These are phyloP conservation scores for Kandelia obovata DNA, from an alignment of 345 rosid genomes.

Conservation along the genomic window DNA sequence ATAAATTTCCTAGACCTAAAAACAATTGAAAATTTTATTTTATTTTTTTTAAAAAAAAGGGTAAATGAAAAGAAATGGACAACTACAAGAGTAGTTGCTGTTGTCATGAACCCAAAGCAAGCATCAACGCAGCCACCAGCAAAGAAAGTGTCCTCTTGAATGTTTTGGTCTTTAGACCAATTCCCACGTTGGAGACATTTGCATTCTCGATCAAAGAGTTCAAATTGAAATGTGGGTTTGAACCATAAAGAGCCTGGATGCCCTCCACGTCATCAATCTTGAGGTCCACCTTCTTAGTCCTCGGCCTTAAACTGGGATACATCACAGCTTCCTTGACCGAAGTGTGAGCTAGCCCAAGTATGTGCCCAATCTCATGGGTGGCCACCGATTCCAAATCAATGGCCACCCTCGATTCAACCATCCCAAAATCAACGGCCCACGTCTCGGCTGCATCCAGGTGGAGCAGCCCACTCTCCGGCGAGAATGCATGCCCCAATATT, in stretches of 20 bases:
- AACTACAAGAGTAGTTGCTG: not conserved
- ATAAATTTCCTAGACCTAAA: too few relatives aligned
- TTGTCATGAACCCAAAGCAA: conserved; percentile 14
- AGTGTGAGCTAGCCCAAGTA: conserved; percentile 77
- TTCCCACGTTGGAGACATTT: conserved; percentile 39
- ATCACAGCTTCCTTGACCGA: conserved; percentile 79
- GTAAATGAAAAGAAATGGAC: not conserved
- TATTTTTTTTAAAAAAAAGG: too few relatives aligned
- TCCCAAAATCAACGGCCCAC: conserved; percentile 62
- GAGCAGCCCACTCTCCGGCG: conserved; percentile 77
- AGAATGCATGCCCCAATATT: conserved; percentile 78
- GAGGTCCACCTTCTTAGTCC: conserved; percentile 59
- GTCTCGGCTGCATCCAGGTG: conserved; percentile 79
- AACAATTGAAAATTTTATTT: too few relatives aligned
- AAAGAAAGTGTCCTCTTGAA: conserved; percentile 27
- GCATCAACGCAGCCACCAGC: conserved; percentile 29
- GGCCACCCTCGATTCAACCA: conserved; percentile 50
- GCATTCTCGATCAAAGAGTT: conserved; percentile 56
- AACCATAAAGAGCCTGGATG: conserved; percentile 61
- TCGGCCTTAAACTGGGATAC: conserved; percentile 79
- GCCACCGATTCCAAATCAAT: conserved; percentile 94
- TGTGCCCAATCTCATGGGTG: conserved; percentile 91
- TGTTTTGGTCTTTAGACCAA: conserved; percentile 10
- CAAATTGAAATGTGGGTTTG: conserved; percentile 62
- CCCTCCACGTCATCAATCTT: conserved; percentile 82